phyloP scores from a whole-genome alignment of 179 eudicot genomes.

The Gypsophila paniculata region DNA sequence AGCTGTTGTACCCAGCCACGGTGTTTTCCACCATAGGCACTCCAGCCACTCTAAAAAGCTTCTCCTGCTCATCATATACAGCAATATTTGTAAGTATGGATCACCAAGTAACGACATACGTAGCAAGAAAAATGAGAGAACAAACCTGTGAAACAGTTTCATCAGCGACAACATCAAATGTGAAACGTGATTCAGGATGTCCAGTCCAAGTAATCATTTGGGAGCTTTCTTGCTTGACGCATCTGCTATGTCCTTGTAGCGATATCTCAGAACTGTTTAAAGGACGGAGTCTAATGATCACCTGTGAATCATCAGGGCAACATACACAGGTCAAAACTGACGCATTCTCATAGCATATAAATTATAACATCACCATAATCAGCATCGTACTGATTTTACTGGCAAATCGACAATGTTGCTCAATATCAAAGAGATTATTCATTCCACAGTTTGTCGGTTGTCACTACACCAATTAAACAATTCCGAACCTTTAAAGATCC shows the following conservation, averaged over 20 bases:
- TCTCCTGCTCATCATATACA: slow-evolving; percentile 48
- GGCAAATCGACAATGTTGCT: neutral
- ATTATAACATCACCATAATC: neutral
- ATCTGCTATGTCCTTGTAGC: slow-evolving; percentile 59
- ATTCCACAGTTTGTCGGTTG: neutral
- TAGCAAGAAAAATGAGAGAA: neutral
- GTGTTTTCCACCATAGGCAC: slow-evolving; percentile 98
- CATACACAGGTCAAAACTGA: slow-evolving; percentile 5
- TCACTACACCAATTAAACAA: neutral
- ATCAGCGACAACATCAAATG: slow-evolving; percentile 91
- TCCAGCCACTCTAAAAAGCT: slow-evolving; percentile 88
- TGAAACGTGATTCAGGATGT: slow-evolving; percentile 94
- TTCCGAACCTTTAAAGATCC: neutral
- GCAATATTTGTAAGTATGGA: neutral
- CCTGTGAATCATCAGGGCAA: slow-evolving; percentile 38
- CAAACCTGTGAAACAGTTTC: slow-evolving; percentile 86
- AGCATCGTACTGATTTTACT: neutral
- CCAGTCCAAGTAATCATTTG: slow-evolving; percentile 93
- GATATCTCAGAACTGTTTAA: slow-evolving; percentile 77
- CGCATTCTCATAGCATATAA: neutral
- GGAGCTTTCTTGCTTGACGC: slow-evolving; percentile 82
- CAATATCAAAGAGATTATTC: neutral
- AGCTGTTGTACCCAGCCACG: slow-evolving; percentile 90
- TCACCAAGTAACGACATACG: neutral
- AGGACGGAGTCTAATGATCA: slow-evolving; percentile 88